Conservation (phyloP, 2,329 filamentous ascomycete species). For the Monilinia polystroma region DNA sequence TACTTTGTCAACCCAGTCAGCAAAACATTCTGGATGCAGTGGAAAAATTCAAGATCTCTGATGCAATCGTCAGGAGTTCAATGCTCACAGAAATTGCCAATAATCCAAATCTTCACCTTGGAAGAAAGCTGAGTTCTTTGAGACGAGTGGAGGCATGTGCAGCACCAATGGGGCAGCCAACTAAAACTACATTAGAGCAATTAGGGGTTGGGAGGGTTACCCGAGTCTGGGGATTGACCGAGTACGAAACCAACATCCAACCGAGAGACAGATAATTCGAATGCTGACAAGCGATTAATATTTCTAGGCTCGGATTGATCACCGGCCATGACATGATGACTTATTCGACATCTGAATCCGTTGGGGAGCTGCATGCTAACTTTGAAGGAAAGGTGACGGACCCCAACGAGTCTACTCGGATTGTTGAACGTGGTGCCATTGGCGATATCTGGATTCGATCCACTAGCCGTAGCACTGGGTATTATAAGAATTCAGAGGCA, state of each 20-base stretch:
- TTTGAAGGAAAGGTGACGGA: conserved; percentile 7
- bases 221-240: conserved; percentile 12
- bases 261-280: background rate
- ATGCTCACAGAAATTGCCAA: conserved; percentile 1
- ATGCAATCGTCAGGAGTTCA: background rate
- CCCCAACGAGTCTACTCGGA: background rate
- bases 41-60: conserved; percentile 1
- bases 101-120: background rate
- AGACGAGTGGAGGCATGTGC: background rate
- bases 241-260: background rate
- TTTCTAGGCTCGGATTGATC: conserved; percentile 4
- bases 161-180: background rate
- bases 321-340: background rate
- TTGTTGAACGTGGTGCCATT: background rate
- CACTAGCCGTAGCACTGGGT: background rate
- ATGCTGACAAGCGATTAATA: background rate
- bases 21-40: background rate
- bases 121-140: background rate
- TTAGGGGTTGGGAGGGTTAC: conserved; percentile 1
- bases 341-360: background rate
- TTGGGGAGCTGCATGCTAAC: conserved; percentile 2
- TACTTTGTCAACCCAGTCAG: background rate
- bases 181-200: background rate
- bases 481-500: conserved; percentile 1
- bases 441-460: conserved; percentile 5